Conservation (phyloP, 2,329 filamentous ascomycete genomes). For the Penicillium rolfsii region DNA sequence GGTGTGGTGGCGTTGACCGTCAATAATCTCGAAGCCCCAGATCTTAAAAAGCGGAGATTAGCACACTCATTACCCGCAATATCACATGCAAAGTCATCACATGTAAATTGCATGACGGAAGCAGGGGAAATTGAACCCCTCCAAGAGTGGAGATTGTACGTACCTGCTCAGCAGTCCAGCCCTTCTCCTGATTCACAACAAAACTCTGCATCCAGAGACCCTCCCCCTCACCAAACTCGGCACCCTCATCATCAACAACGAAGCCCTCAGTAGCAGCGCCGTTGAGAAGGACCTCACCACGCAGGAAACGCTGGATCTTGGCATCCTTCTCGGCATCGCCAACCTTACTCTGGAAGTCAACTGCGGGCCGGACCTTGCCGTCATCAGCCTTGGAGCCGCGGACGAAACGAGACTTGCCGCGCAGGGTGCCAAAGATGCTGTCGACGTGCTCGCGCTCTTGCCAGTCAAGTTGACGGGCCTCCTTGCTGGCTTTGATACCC, state of each 20-base stretch:
- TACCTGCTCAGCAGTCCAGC: conserved; percentile 61
- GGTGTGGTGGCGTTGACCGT: conserved; percentile 47
- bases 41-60: conserved; percentile 34
- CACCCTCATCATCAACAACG: conserved; percentile 57
- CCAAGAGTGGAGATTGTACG: conserved; percentile 12
- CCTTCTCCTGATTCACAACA: conserved; percentile 52
- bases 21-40: conserved; percentile 52
- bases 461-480: conserved; percentile 62
- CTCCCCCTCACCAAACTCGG: conserved; percentile 47
- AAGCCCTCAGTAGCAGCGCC: conserved; percentile 63
- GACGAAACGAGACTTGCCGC: conserved; percentile 61
- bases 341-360: conserved; percentile 45
- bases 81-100: conserved; percentile 5
- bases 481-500: conserved; percentile 68
- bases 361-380: conserved; percentile 39
- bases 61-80: conserved; percentile 5
- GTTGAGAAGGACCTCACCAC: conserved; percentile 52
- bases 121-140: background rate
- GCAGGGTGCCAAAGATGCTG: conserved; percentile 76
- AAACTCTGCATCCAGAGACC: conserved; percentile 54
- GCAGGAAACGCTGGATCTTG: conserved; percentile 43
- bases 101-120: background rate
- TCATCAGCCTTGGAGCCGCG: conserved; percentile 41
- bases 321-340: conserved; percentile 44
- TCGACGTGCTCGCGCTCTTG: conserved; percentile 69